Percentiles rank a stretch among this genome's conserved stretches.
Conservation (phyloP, 106 monocot genomes). For the Dendrobium chrysotoxum region DNA sequence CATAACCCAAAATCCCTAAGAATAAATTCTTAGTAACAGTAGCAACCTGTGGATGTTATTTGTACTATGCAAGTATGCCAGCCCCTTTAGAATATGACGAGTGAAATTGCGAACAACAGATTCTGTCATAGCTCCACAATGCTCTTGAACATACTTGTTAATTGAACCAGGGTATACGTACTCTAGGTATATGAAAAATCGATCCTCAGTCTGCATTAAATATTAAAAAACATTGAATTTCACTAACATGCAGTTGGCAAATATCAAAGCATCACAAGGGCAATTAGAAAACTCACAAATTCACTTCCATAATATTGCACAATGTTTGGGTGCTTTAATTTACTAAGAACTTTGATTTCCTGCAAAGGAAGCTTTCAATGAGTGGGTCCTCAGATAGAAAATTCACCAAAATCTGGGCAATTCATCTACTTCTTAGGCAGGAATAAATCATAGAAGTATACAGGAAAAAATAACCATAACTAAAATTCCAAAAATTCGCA, state of each 20-base stretch:
- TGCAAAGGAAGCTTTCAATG: conserved; percentile 19
- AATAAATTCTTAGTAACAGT: neutral
- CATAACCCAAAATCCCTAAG: neutral
- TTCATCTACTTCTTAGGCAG: neutral
- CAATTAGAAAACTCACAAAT: conserved; percentile 43
- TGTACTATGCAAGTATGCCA: conserved; percentile 77
- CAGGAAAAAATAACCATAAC: neutral
- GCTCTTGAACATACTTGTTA: conserved; percentile 77
- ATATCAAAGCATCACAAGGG: conserved; percentile 7
- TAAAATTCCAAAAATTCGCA: neutral
- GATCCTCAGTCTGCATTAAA: conserved; percentile 62
- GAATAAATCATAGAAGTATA: conserved; percentile 1
- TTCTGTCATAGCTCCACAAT: conserved; percentile 87
- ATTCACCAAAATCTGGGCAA: neutral
- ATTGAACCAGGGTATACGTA: conserved; percentile 95
- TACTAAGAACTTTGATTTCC: conserved; percentile 94
- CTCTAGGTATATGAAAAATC: conserved; percentile 86
- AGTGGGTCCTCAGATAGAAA: neutral
- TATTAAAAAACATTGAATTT: neutral
- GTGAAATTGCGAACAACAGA: conserved; percentile 96
- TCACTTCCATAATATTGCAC: conserved; percentile 98
- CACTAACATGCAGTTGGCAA: conserved; percentile 4
- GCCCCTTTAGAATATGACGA: conserved; percentile 81
- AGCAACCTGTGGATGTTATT: conserved; percentile 80
- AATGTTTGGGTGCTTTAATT: conserved; percentile 90